Conservation (phyloP, 306 rosid genomes). For the Sindora glabra region DNA sequence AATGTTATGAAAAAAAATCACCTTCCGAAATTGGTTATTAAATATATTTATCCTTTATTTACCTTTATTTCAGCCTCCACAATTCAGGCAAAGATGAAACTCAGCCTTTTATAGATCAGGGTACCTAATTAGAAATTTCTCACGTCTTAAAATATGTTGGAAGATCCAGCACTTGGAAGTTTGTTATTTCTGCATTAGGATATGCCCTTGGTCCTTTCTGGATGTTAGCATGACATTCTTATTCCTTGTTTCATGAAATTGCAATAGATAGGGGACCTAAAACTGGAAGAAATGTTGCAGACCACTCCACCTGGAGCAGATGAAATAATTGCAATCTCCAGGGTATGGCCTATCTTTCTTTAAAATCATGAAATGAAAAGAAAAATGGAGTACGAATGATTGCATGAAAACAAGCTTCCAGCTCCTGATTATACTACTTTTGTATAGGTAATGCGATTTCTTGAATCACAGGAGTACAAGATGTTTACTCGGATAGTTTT, state of each 20-base stretch:
- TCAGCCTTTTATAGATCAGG: too few relatives aligned
- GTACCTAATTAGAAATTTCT: too few relatives aligned
- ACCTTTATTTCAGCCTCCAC: not conserved
- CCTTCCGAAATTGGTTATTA: not conserved
- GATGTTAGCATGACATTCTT: slow-evolving; percentile 6
- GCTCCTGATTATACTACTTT: slow-evolving; percentile 19
- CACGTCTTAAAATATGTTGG: too few relatives aligned
- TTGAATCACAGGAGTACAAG: slow-evolving; percentile 63
- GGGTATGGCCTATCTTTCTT: slow-evolving; percentile 27
- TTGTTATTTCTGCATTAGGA: not conserved
- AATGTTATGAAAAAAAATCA: too few relatives aligned
- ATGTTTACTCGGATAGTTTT: slow-evolving; percentile 77
- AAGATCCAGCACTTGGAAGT: too few relatives aligned
- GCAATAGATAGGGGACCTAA: slow-evolving; percentile 62
- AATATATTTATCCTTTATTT: not conserved
- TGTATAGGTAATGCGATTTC: slow-evolving; percentile 78
- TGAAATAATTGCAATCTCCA: slow-evolving; percentile 75
- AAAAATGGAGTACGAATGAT: not conserved
- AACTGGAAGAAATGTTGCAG: slow-evolving; percentile 68
- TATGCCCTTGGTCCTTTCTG: not conserved
- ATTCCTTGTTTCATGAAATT: slow-evolving; percentile 13
- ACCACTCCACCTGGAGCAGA: slow-evolving; percentile 86
- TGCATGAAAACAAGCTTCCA: not conserved
- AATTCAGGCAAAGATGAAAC: too few relatives aligned
- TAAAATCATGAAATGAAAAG: not conserved